Base-by-base conservation (phyloP, 805 yeast genomes). In the Wickerhamiella galacta region DNA sequence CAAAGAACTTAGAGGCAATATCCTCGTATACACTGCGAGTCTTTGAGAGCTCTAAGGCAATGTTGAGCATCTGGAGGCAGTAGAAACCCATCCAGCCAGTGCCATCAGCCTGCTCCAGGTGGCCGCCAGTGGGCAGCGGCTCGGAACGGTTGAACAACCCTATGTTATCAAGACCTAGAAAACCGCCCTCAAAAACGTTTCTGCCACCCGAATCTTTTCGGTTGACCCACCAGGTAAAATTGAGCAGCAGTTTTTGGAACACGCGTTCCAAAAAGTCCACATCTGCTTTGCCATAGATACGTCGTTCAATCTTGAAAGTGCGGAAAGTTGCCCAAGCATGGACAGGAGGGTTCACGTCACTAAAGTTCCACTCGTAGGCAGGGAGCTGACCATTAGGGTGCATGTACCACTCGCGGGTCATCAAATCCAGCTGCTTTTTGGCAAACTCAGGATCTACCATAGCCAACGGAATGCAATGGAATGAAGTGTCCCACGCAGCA, bases 81-180 rank as follows among this genome's bases (percentile, higher is more conserved):
- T 76, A 83, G 60, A 87, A 83, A 0, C 93, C 95, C 90, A 83
- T 80, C 95, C 95, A 83, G 19, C 95, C 95, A 8, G 95, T 85
- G 11, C 93, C 78, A 56, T 83, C 95, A 0, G 95, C 93, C 56
- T 83, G 95, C 51, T 81, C 92, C 41, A 83, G 64, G 23, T 66
- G 69, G 31, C 94, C 94, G 25, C 94, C 94, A 2, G 92, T 80
- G 25, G 95, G 95, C 46, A 80, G 61, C 1, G 92, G 90, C 59
- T 83, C 95, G 4, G 93, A 78, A 52, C 95, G 68, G 55, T 83
- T 83, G 60, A 83, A 83, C 39, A 83, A 66, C 43, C 95, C 94
- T 56, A 83, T 83, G 56, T 83, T 83, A 58, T 83, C 95, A 37
- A 83, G 62, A 6, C 95, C 95, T 38, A 83, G 63, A 55, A 83